Base-by-base conservation (phyloP, 345 rosid genomes). In the Populus euphratica region DNA sequence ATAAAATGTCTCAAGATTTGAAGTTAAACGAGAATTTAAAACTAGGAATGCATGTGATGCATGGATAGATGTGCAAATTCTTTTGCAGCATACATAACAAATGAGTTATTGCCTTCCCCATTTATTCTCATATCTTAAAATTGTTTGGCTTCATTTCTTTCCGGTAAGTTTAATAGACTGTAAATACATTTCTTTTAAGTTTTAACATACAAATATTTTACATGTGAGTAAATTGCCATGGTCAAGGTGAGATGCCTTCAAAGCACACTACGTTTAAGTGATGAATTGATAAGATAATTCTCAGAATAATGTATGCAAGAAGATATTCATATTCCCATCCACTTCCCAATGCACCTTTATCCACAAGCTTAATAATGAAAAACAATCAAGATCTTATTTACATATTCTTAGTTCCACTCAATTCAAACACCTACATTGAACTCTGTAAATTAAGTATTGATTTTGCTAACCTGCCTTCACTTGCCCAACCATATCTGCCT, bases 381-480 rank as follows among this genome's bases (percentile, higher is more conserved):
- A 64, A 49, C 33, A 35, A 77, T 35, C 5, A 43, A 39, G 35
- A 25, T 35, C 20, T 33, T 7, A 33, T 20, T 35, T 27, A 69
- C 49, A 36, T 54, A 50, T 17, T 23, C 44, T 14, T 41, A 20
- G 38, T 52, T 72, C 54, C 50, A 72, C 39, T 71, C 65, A 23
- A 31, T 47, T 62, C n/a, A 33, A 21, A 47, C n/a, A 31, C 36
- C 23, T 7, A 56, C 17, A 33, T 54, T 6, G 75, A 20, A 61
- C 43, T 5, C 29, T 23, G n/a, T 23, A 18, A 50, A 18, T 25
- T 39, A 35, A 36, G 18, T 43, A 38, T 36, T 78, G 70, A 83
- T 79, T 81, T 68, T 70, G 54, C 89, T 77, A 80, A 92, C 99
- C 99, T 92, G 92, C 80, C 89, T 87, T 93, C n/a, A 80, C 84